Evolutionary conservation across 257 asterid genomes (phyloP), one percentile per base, ranked within the genome.

Genomic region (Solanum pennellii): DNA sequence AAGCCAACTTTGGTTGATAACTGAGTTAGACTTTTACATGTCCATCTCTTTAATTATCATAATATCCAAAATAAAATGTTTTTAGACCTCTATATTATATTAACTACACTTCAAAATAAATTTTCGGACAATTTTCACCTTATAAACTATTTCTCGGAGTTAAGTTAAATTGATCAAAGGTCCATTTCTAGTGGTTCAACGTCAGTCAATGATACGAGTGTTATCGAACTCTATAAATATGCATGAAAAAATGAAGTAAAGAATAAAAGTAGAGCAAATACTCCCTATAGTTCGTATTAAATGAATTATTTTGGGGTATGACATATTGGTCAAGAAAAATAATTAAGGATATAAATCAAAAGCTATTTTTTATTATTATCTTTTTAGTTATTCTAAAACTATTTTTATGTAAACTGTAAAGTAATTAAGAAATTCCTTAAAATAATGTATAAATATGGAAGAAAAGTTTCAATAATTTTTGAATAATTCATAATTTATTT

Each of bases 121-220:
- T 23, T 0, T 29, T 35, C 14, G 0, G 1, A 35, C 0, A 2
- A 20, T 9, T 12, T 3, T 35, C 7, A 4, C 4, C 5, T 72
- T 0, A 3, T 72, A 20, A 33, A 9, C 23, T 71, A 71, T 68
- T 2, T 72, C 2, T 20, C 0, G 4, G 1, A 35, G 29, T 35
- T 35, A 5, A 73, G 0, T 20, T 35, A 5, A 9, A 73, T 20
- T 5, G 18, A 31, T 71, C 41, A 31, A 74, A 37, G 3, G n/a
- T 37, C 27, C 5, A 35, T 10, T 20, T 73, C 5, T 20, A 23
- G n/a, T n/a, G 37, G 35, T 77, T 77, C 39, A 42, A 42, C 8
- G 9, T 76, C 37, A 76, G 16, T 12, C 23, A 13, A 76, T 25
- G 13, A 76, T 3, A 76, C 13, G 2, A 41, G 13, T 29, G 6